Evolutionary conservation across 2,329 filamentous ascomycete genomes (phyloP).

Genomic region (Aspergillus hiratsukae): DNA sequence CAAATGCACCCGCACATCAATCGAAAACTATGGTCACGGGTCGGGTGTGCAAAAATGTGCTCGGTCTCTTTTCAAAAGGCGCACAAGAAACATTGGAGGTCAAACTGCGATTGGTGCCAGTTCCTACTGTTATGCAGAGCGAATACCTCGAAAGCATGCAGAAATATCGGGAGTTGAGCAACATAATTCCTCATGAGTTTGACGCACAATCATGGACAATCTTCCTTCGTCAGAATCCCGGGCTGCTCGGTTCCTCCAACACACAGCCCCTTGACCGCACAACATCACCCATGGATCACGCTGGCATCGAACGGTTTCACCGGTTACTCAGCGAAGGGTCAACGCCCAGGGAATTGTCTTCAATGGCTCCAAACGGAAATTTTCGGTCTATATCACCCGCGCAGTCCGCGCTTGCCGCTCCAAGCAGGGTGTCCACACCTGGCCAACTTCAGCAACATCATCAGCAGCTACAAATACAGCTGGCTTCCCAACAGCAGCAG

Average conservation of each 20-base stretch:
- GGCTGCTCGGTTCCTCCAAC: conserved; percentile 27
- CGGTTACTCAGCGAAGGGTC: conserved; percentile 42
- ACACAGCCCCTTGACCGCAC: conserved; percentile 22
- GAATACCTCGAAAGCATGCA: conserved; percentile 60
- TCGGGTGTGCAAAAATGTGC: conserved; percentile 78
- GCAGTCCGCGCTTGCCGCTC: conserved; percentile 31
- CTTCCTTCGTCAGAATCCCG: conserved; percentile 68
- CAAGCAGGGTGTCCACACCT: conserved; percentile 37
- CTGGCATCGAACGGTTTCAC: conserved; percentile 43
- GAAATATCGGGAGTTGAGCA: conserved; percentile 56
- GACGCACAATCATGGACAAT: conserved; percentile 74
- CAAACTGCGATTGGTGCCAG: conserved; percentile 77
- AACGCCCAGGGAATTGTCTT: conserved; percentile 39
- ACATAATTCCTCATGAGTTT: conserved; percentile 54
- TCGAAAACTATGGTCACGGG: conserved; percentile 73
- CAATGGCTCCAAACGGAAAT: conserved; percentile 24
- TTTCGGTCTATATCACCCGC: conserved; percentile 36
- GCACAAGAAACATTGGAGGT: conserved; percentile 85
- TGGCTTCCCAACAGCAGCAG: conserved; percentile 16
- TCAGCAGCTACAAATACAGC: conserved; percentile 18
- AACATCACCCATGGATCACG: conserved; percentile 35
- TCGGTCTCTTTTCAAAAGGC: conserved; percentile 78
- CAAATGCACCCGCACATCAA: conserved; percentile 53
- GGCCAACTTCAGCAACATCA: conserved; percentile 21
- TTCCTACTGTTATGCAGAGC: conserved; percentile 60